These are phyloP conservation scores for Lactarius vividus DNA, from an alignment of 768 basidiomycete genomes.

Conservation along the genomic window DNA sequence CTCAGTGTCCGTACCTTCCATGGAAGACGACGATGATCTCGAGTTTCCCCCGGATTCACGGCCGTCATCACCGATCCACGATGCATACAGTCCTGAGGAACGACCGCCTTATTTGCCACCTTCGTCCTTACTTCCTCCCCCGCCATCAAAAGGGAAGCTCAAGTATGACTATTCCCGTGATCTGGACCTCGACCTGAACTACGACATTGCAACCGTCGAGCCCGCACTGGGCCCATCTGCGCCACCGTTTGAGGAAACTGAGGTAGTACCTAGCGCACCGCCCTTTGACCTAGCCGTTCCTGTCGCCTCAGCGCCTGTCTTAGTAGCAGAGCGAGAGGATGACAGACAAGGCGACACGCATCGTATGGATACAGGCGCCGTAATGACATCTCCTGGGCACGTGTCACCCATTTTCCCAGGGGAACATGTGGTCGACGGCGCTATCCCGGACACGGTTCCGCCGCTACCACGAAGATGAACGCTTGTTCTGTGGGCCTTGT, in stretches of 20 bases:
- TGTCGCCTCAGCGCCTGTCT: slow-evolving; percentile 22
- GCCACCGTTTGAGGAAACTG: slow-evolving; percentile 24
- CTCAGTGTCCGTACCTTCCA: slow-evolving; percentile 13
- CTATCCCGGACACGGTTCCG: neutral
- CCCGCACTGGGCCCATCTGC: slow-evolving; percentile 20
- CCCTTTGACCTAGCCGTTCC: slow-evolving; percentile 13
- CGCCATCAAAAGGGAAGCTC: slow-evolving; percentile 24
- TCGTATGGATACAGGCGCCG: neutral
- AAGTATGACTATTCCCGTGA: slow-evolving; percentile 24
- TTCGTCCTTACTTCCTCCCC: slow-evolving; percentile 19
- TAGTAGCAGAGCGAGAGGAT: neutral
- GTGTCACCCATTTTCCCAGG: neutral
- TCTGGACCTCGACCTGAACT: slow-evolving; percentile 8
- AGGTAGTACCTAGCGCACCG: slow-evolving; percentile 18
- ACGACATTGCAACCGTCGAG: slow-evolving; percentile 14
- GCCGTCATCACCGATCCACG: slow-evolving; percentile 6
- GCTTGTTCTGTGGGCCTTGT: neutral
- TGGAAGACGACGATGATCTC: slow-evolving; percentile 21
- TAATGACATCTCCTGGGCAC: neutral
- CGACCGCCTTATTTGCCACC: slow-evolving; percentile 25
- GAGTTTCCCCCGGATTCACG: neutral
- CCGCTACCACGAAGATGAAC: neutral
- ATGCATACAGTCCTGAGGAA: slow-evolving; percentile 6
- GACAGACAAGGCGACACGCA: neutral
- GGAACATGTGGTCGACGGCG: slow-evolving; percentile 1